Conservation (phyloP, 148 eudicot species). For the Heliamphora exappendiculata region DNA sequence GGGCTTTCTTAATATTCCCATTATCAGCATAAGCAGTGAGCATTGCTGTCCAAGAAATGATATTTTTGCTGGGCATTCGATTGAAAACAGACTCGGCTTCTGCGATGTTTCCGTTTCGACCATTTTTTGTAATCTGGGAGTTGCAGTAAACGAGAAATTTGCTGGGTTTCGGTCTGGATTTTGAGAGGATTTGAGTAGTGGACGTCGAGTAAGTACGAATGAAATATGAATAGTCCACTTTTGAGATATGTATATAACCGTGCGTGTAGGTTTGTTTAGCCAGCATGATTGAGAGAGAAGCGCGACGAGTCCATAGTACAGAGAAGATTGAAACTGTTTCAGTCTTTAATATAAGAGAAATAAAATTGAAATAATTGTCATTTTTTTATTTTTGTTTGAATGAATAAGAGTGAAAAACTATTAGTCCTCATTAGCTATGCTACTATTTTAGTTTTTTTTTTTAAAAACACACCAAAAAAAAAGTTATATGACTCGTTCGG, state of each 20-base stretch:
- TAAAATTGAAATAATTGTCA: no score
- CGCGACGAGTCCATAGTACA: not conserved
- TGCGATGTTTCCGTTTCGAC: conserved; percentile 36
- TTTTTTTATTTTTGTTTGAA: no score
- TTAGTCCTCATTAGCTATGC: no score
- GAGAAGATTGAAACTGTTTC: not conserved
- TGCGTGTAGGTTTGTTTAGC: conserved; percentile 1
- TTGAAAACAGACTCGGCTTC: conserved; percentile 42
- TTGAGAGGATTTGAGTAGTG: conserved; percentile 6
- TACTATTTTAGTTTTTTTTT: no score
- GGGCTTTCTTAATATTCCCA: conserved; percentile 36
- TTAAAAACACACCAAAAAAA: no score
- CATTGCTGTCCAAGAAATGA: conserved; percentile 54
- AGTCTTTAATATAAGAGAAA: no score
- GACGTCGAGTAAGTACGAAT: conserved; percentile 8
- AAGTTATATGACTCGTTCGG: no score
- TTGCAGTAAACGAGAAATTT: conserved; percentile 27
- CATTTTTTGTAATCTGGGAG: conserved; percentile 45
- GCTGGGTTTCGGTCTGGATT: not conserved
- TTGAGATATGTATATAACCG: not conserved
- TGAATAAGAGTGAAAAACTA: no score
- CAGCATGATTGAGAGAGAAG: not conserved
- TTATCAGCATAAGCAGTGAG: conserved; percentile 37
- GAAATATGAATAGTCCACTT: not conserved
- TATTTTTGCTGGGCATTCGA: conserved; percentile 31